Evolutionary conservation across 306 rosid genomes (phyloP).

Genomic region (Quercus gilva): DNA sequence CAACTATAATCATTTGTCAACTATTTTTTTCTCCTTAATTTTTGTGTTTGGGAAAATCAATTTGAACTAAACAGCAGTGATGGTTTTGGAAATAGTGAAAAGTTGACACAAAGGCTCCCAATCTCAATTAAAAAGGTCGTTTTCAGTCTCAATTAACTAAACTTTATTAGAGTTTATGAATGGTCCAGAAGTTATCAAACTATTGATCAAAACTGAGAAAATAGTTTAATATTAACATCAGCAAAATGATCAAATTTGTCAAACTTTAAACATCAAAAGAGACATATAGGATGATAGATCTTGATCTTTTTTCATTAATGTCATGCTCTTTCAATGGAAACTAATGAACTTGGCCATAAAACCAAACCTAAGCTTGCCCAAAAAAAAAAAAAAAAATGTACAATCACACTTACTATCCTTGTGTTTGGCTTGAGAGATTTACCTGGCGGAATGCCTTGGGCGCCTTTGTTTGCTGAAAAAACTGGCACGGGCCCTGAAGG

Average conservation of each 20-base stretch:
- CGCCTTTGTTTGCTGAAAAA: conserved; percentile 30
- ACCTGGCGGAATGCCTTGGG: conserved; percentile 53
- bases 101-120: too few species aligned
- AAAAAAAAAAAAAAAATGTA: not conserved
- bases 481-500: conserved; percentile 30
- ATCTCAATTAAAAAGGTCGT: too few species aligned
- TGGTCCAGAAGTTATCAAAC: not conserved
- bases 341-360: not conserved
- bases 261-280: not conserved
- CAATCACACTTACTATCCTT: not conserved
- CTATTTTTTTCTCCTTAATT: too few species aligned
- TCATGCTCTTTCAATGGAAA: not conserved
- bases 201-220: not conserved
- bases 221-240: not conserved
- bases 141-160: too few species aligned
- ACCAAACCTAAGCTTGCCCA: not conserved
- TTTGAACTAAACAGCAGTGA: too few species aligned
- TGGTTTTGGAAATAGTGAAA: too few species aligned
- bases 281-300: not conserved
- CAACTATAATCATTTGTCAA: too few species aligned
- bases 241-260: not conserved
- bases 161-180: not conserved
- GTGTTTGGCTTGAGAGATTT: conserved; percentile 36
- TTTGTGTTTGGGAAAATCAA: too few species aligned
- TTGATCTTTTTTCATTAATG: not conserved